Percentiles rank a stretch among this genome's conserved stretches.
Conservation (phyloP, 148 eudicot genomes). For the Vaccinium vitisidaea region DNA sequence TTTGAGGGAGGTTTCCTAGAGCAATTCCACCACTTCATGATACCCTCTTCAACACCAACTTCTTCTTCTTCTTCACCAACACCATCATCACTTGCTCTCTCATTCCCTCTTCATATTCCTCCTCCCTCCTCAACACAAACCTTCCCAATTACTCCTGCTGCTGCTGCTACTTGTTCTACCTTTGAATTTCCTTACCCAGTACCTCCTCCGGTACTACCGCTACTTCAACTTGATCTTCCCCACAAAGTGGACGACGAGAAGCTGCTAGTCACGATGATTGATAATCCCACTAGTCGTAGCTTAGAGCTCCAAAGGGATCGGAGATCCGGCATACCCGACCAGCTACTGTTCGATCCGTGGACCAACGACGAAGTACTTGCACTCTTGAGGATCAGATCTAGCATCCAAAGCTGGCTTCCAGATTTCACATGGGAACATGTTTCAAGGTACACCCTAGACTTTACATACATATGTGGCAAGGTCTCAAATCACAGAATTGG, state of each 20-base stretch:
- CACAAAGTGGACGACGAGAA: slow-evolving; percentile 7
- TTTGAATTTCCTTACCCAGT: slow-evolving; percentile 18
- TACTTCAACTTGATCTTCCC: slow-evolving; percentile 8
- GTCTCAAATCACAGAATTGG: too few relatives aligned
- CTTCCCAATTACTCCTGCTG: slow-evolving; percentile 6
- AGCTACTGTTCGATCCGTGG: slow-evolving; percentile 34
- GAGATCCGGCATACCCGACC: slow-evolving; percentile 17
- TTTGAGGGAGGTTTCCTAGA: slow-evolving; percentile 80
- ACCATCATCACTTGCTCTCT: slow-evolving; percentile 22
- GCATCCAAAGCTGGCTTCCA: slow-evolving; percentile 58
- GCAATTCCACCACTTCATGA: slow-evolving; percentile 73
- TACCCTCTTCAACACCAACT: slow-evolving; percentile 12
- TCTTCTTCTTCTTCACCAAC: background rate
- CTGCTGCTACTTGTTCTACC: background rate
- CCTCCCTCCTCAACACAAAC: background rate
- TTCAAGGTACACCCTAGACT: slow-evolving; percentile 49
- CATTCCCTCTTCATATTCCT: slow-evolving; percentile 31
- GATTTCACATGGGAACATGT: slow-evolving; percentile 83
- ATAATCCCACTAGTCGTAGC: background rate
- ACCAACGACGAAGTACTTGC: slow-evolving; percentile 68
- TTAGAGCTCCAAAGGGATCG: slow-evolving; percentile 19
- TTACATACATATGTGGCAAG: background rate
- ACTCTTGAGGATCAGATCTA: slow-evolving; percentile 65
- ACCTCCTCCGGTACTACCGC: too few relatives aligned
- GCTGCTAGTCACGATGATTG: background rate